Base-by-base conservation (phyloP, 768 basidiomycete genomes). In the Lactarius akahatsu region DNA sequence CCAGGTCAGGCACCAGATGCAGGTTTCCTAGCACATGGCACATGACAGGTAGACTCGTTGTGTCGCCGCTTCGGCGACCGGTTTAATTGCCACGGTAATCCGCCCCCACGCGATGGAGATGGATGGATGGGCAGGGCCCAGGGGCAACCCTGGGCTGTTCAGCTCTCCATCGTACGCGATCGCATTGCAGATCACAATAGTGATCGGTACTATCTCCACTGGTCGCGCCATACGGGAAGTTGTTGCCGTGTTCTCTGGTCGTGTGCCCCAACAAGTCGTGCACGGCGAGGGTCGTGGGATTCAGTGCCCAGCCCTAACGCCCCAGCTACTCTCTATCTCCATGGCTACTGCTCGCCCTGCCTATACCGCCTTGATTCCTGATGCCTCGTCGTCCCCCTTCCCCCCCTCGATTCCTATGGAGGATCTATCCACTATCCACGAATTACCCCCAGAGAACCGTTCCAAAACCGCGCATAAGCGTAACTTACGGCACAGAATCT, bases 301-400 rank as follows among this genome's bases (percentile, higher is more conserved):
- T 10, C n/a, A 23, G n/a, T n/a, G n/a, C 47, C 4, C n/a, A 41
- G 40, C 16, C 15, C 16, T 5, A 18, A 41, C 16, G 9, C 23
- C 23, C 3, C 47, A 50, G 23, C 11, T 10, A 6, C 23, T 23
- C n/a, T 45, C n/a, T 50, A 38, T 36, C 9, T 5, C 36, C 50
- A 43, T 59, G 57, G 15, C 41, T 15, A 38, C 58, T 5, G 15
- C 65, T 8, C 36, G 55, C 36, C 64, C 80, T 69, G 60, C 80
- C 77, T 30, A 76, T 74, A 65, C 79, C 73, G 28, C 50, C 5
- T 54, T 57, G 20, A 54, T 50, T 13, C 28, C 26, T 13, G 63
- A 28, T 20, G 15, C 50, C 4, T 23, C 10, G 9, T 30, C 36
- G 5, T 32, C 38, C n/a, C 7, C 13, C 26, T 4, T 41, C 40